Evolutionary conservation across 106 monocot species (phyloP).

Genomic region (Iris macrosiphon): DNA sequence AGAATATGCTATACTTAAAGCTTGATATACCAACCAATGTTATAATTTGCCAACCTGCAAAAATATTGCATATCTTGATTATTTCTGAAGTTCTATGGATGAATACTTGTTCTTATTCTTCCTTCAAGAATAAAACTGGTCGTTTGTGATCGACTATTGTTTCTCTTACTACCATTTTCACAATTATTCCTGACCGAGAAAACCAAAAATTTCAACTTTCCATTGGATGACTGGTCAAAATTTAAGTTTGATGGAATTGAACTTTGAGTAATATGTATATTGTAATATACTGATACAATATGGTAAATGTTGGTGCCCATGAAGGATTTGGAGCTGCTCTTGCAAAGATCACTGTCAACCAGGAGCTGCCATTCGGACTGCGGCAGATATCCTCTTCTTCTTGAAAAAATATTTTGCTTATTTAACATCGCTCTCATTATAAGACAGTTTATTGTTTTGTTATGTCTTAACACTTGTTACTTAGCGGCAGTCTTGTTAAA

Average conservation of each 20-base stretch:
- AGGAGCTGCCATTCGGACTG: slow-evolving; percentile 70
- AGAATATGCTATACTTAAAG: no score
- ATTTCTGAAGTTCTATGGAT: background rate
- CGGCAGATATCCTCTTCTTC: slow-evolving; percentile 88
- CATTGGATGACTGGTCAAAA: no score
- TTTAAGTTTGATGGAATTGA: no score
- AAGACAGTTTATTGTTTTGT: background rate
- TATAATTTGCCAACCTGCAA: background rate
- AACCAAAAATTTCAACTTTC: no score
- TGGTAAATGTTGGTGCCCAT: background rate
- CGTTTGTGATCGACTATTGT: no score
- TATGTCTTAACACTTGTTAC: slow-evolving; percentile 57
- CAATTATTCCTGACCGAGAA: no score
- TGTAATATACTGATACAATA: background rate
- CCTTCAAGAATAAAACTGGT: background rate
- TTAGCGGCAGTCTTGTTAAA: slow-evolving; percentile 88
- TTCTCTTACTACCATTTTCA: no score
- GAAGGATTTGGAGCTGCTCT: slow-evolving; percentile 88
- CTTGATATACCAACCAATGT: no score
- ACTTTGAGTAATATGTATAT: no score
- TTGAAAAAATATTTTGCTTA: no score
- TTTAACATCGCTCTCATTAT: no score
- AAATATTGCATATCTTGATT: background rate
- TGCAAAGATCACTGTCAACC: slow-evolving; percentile 60
- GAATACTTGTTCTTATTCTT: background rate